Base-by-base conservation (phyloP, 2,329 filamentous ascomycete species). In the Massarina eburnea region DNA sequence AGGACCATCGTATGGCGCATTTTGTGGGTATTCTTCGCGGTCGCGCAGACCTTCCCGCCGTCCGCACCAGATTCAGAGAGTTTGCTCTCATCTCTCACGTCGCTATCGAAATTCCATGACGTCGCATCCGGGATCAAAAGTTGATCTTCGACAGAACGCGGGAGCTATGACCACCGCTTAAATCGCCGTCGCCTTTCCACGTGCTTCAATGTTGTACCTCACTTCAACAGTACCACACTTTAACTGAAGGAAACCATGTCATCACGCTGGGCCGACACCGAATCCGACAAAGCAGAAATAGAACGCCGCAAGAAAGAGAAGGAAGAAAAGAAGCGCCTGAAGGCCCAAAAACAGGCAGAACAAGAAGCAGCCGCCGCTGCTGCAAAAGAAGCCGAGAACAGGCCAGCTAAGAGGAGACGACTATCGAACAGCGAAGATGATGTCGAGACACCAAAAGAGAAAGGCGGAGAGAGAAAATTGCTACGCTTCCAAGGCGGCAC, bases 191-290 rank as follows among this genome's bases (percentile, higher is more conserved):
- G 36, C 35, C 32, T 18, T 35, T 33, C 35, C 51, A 57, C 52
- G 54, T 49, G 51, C 47, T 45, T 15, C 35, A 15, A 21, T 41
- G 37, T 41, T 29, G 22, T 34, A 41, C 44, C 26, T 42, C 35
- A 26, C 35, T 5, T 38, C 20, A 22, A 41, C 30, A 32, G 2
- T 18, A 38, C 9, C 18, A 40, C 10, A 26, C 10, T 29, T 15
- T 21, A 12, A 39, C 20, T 24, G 49, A 40, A 42, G 36, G 24
- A 37, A 40, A 47, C 76, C 61, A 80, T 77, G 64, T 68, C 82
- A 66, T 96, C 92, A 40, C 84, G 92, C 71, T 99, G 94, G 94
- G 89, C 88, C 54, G 82, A 91, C 62, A 84, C 87, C 36, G 88
- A 89, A 58, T 89, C 91, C 57, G 91, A 96, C 67, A 83, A 83